Conservation (phyloP, 2,329 filamentous ascomycete species). For the Biscogniauxia mediterranea region DNA sequence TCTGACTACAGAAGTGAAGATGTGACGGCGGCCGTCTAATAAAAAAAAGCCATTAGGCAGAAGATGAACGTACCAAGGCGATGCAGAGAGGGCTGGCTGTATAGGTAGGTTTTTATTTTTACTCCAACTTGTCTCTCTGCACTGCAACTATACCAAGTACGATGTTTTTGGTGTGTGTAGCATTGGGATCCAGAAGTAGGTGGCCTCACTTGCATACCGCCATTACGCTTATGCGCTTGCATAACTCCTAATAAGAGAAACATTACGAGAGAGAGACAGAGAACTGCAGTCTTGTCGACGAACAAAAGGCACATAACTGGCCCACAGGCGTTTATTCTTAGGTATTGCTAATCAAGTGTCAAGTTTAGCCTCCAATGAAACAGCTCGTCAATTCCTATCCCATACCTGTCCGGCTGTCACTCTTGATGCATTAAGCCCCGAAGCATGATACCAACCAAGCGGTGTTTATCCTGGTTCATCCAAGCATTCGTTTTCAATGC, state of each 20-base stretch:
- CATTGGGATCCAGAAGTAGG: conserved; percentile 15
- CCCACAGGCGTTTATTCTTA: not conserved
- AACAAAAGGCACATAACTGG: not conserved
- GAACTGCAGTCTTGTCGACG: too few relatives aligned
- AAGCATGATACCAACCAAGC: conserved; percentile 7
- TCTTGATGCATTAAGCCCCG: not conserved
- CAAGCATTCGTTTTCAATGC: conserved; percentile 17
- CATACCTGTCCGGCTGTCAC: not conserved
- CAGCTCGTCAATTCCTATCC: not conserved
- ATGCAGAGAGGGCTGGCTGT: not conserved
- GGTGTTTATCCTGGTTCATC: conserved; percentile 10
- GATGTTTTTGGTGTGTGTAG: not conserved
- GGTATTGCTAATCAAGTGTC: not conserved
- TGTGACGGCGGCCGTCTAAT: conserved; percentile 19
- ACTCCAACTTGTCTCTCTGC: conserved; percentile 1
- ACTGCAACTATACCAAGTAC: conserved; percentile 1
- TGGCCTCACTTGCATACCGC: conserved; percentile 14
- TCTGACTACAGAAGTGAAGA: conserved; percentile 6
- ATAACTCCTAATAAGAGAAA: not conserved
- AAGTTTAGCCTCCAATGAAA: not conserved
- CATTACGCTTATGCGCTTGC: conserved; percentile 10
- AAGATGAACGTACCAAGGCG: not conserved
- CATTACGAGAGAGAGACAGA: too few relatives aligned
- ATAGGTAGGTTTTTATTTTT: conserved; percentile 10
- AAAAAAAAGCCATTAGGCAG: conserved; percentile 11